Evolutionary conservation across 2,329 filamentous ascomycete genomes (phyloP), one percentile per base, ranked within the genome.

Genomic region (Bretziella fagacearum): DNA sequence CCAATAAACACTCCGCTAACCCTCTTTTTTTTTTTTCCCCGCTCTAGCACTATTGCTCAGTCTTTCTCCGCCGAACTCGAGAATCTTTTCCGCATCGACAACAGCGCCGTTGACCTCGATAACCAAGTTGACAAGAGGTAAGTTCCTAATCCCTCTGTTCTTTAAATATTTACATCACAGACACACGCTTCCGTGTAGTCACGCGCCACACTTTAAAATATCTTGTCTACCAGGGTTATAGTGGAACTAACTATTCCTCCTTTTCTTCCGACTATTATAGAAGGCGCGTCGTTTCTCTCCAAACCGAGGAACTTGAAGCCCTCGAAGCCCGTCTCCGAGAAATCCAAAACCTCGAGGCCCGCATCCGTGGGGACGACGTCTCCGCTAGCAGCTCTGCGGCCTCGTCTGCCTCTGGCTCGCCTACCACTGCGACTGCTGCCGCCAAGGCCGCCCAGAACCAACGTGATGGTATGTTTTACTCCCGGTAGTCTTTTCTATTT

Each of bases 31-130:
- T 18, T 1, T 13, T 20, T 20, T 5, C 11, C 10, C 46, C 29
- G 11, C 46, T 53, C 40, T 63, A 94, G 87, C 53, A 91, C 84
- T 52, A 78, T 94, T 63, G 87, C 86, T 46, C 81, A 77, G 56
- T 84, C 81, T 59, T 94, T 95, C 65, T 89, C 85, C 51, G 70
- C 77, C 37, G 84, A 89, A 60, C 70, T 95, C 52, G 82, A 89
- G 68, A 81, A 85, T 60, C 81, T 93, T 55, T 95, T 95, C 68
- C 81, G 82, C 58, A 79, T 95, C 58, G 84, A 91, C 55, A 81
- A 78, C 62, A 80, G 79, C 55, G 59, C 91, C 50, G 75, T 80
- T 57, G 73, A 81, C 52, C 71, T 93, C 29, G 76, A 82, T 57
- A 71, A 80, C 60, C 75, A 81, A 54, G 76, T 94, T 51, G 74